A percentile compares a stretch with the other conserved stretches of the same genome.
phyloP scores from a whole-genome alignment of 495 filamentous ascomycete genomes.

The Aspergillus biplanus region DNA sequence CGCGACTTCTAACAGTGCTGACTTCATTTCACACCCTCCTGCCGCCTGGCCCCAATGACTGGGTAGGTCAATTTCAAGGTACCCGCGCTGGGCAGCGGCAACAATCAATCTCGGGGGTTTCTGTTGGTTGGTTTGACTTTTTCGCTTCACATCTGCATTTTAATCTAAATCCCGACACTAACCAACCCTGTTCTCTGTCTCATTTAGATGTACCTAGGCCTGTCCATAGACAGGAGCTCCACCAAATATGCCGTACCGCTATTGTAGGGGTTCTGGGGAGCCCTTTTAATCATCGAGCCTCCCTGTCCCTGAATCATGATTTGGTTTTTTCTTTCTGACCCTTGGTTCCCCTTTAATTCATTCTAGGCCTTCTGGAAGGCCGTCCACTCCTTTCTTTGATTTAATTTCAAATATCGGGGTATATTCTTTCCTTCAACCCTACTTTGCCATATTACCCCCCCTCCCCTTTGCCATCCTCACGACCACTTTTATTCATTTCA shows the following conservation, averaged over 20 bases:
- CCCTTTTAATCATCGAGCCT: slow-evolving; percentile 21
- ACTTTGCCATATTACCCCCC: background rate
- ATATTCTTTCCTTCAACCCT: slow-evolving; percentile 21
- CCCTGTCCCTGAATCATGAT: slow-evolving; percentile 19
- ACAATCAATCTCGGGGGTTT: slow-evolving; percentile 18
- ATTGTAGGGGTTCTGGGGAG: slow-evolving; percentile 7
- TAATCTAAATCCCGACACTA: slow-evolving; percentile 23
- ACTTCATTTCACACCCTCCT: slow-evolving; percentile 9
- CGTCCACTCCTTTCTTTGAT: slow-evolving; percentile 46
- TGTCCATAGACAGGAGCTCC: slow-evolving; percentile 23
- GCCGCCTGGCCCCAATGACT: slow-evolving; percentile 9
- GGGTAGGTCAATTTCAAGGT: slow-evolving; percentile 6
- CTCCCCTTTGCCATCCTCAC: background rate
- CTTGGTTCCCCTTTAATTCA: slow-evolving; percentile 24
- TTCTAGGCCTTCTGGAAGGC: slow-evolving; percentile 53
- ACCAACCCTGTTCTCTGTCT: slow-evolving; percentile 31
- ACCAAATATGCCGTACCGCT: slow-evolving; percentile 20
- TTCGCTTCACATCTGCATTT: slow-evolving; percentile 22
- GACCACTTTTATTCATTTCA: slow-evolving; percentile 17
- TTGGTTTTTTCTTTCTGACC: slow-evolving; percentile 19
- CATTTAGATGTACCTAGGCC: slow-evolving; percentile 30
- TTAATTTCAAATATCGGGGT: slow-evolving; percentile 16
- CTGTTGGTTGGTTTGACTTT: slow-evolving; percentile 16
- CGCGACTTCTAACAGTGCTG: slow-evolving; percentile 23
- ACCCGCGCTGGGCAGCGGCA: slow-evolving; percentile 11